A percentile compares a stretch with the other conserved stretches of the same genome.
Conservation (phyloP, 2,329 filamentous ascomycete species). For the Leptosphaerulina australis region DNA sequence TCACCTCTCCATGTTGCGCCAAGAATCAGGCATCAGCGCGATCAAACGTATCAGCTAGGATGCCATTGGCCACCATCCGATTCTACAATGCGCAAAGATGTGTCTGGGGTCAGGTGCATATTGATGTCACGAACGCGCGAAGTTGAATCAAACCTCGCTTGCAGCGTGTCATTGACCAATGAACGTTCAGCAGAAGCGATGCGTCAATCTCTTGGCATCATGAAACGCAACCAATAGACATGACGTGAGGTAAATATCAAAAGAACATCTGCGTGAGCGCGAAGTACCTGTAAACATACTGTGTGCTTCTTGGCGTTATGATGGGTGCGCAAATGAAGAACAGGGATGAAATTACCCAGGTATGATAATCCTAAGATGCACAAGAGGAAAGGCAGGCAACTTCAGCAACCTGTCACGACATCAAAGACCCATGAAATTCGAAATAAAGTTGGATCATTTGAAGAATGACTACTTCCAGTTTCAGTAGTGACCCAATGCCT, state of each 20-base stretch:
- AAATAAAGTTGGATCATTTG: not conserved
- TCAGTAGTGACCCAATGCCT: not conserved
- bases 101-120: not conserved
- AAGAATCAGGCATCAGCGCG: no score
- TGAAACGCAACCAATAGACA: not conserved
- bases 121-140: not conserved
- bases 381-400: no score
- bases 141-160: constrained; percentile 8
- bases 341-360: no score
- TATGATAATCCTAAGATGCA: no score
- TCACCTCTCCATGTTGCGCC: no score
- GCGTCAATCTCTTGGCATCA: not conserved
- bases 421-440: not conserved
- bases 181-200: not conserved
- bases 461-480: not conserved
- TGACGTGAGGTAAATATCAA: not conserved
- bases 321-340: no score
- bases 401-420: no score
- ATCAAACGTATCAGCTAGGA: no score
- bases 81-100: no score
- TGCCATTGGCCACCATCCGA: no score
- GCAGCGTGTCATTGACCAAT: constrained; percentile 6
- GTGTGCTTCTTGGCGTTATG: not conserved
- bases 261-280: not conserved
- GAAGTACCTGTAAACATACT: not conserved